phyloP scores from a whole-genome alignment of 768 basidiomycete species.

The Fomitopsis serialis region DNA sequence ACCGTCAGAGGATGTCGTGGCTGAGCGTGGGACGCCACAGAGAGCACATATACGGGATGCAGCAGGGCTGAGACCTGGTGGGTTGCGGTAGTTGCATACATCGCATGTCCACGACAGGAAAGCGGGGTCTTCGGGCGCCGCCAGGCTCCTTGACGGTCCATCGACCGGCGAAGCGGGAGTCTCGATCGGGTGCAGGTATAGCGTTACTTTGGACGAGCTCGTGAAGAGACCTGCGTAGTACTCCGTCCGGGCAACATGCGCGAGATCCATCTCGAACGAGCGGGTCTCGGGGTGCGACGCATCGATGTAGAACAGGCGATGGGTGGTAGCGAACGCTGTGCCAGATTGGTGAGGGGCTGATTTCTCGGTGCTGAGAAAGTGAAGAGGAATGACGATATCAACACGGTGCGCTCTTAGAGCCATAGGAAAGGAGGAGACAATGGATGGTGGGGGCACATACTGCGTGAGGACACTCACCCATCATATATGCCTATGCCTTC shows the following conservation, averaged over 20 bases:
- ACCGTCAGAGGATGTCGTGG: slow-evolving; percentile 18
- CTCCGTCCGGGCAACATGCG: slow-evolving; percentile 68
- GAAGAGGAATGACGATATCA: neutral
- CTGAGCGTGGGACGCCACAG: slow-evolving; percentile 70
- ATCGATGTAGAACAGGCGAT: slow-evolving; percentile 83
- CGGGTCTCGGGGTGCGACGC: slow-evolving; percentile 36
- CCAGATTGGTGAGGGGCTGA: slow-evolving; percentile 75
- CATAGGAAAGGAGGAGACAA: neutral
- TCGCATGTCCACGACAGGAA: slow-evolving; percentile 76
- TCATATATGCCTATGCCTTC: slow-evolving; percentile 88
- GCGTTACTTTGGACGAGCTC: slow-evolving; percentile 84
- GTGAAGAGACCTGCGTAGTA: slow-evolving; percentile 88
- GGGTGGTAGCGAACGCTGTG: slow-evolving; percentile 66
- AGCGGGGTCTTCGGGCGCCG: slow-evolving; percentile 22
- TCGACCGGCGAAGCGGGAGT: neutral
- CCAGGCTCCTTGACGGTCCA: neutral
- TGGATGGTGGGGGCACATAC: neutral
- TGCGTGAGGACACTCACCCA: slow-evolving; percentile 43
- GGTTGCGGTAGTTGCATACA: slow-evolving; percentile 84
- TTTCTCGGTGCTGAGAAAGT: slow-evolving; percentile 66
- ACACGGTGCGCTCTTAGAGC: neutral
- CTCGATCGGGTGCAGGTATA: slow-evolving; percentile 45
- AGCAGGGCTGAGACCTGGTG: slow-evolving; percentile 66
- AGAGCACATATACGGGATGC: slow-evolving; percentile 68
- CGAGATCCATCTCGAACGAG: slow-evolving; percentile 68